Percentiles rank a stretch among this genome's conserved stretches.
Evolutionary conservation across 768 basidiomycete genomes (phyloP).

Genomic region (Leccinum imitatum): DNA sequence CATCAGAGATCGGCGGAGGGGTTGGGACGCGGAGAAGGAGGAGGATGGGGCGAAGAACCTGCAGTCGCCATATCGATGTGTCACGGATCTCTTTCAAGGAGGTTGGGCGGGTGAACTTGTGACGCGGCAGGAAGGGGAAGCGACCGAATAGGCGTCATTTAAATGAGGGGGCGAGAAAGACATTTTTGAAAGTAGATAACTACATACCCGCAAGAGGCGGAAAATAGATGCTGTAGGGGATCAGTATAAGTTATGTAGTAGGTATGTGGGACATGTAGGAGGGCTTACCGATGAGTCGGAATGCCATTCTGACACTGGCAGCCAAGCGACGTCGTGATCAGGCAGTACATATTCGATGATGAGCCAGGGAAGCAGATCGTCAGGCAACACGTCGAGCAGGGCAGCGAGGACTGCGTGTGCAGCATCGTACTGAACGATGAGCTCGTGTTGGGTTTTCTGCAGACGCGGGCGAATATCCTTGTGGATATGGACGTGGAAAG

Average conservation of each 20-base stretch:
- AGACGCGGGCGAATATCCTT: conserved; percentile 25
- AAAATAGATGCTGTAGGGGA: conserved; percentile 47
- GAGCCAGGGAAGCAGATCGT: conserved; percentile 60
- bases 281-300: conserved; percentile 53
- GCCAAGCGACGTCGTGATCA: conserved; percentile 48
- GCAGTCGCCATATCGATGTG: no score
- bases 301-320: conserved; percentile 52
- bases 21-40: no score
- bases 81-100: no score
- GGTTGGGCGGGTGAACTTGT: no score
- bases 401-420: conserved; percentile 46
- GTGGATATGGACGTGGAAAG: neutral
- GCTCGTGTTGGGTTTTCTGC: conserved; percentile 43
- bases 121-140: conserved; percentile 38
- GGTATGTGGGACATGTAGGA: no score
- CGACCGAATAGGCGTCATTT: neutral
- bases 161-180: neutral
- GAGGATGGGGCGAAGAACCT: no score
- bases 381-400: conserved; percentile 51
- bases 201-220: conserved; percentile 60
- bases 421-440: conserved; percentile 50
- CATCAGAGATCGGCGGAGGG: no score
- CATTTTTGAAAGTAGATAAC: neutral
- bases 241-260: neutral
- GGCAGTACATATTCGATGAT: conserved; percentile 55